These are phyloP conservation scores for Aspergillus haitiensis DNA, from an alignment of 495 filamentous ascomycete genomes.

Conservation along the genomic window DNA sequence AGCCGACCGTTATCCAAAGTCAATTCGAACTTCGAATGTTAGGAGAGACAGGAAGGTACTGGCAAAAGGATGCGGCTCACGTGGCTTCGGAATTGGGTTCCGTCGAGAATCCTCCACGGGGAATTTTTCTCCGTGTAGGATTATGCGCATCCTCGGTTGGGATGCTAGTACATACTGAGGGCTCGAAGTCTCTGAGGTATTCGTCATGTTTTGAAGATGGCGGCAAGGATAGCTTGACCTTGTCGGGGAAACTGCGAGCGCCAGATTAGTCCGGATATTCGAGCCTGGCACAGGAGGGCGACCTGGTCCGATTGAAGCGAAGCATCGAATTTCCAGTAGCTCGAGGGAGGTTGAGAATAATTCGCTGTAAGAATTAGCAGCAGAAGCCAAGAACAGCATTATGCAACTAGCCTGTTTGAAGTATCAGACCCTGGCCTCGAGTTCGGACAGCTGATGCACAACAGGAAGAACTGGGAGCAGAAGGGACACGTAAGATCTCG, in stretches of 20 bases:
- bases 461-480: background rate
- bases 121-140: background rate
- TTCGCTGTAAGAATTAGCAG: background rate
- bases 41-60: background rate
- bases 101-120: conserved; percentile 3
- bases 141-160: background rate
- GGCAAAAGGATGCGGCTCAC: background rate
- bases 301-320: background rate
- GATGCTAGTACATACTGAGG: background rate
- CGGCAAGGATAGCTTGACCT: background rate
- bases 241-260: background rate
- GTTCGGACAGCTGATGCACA: background rate
- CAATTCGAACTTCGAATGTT: background rate
- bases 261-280: background rate
- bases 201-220: background rate
- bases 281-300: background rate
- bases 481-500: conserved; percentile 39
- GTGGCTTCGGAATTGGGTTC: conserved; percentile 1
- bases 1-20: conserved; percentile 11
- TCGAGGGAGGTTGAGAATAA: background rate
- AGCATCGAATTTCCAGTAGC: background rate
- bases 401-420: background rate
- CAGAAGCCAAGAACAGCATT: background rate
- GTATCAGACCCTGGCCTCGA: background rate
- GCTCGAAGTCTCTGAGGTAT: background rate